Evolutionary conservation across 345 rosid species (phyloP), one percentile per base, ranked within the genome.

Genomic region (Carallia pectinifolia): DNA sequence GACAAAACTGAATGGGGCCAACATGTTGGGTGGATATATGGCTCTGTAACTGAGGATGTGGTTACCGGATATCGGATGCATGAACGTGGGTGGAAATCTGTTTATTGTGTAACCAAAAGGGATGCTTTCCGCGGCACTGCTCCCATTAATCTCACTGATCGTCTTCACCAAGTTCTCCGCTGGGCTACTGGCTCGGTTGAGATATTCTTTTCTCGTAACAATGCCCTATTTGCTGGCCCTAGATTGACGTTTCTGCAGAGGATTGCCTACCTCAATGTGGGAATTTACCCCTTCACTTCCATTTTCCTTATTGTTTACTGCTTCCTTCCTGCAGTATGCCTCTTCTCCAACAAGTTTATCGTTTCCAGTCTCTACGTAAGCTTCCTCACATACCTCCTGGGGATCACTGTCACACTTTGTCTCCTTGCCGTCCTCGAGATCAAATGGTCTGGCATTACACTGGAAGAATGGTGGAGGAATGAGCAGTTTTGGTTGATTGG

Each of bases 391-490:
- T 88, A 87, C 84, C 88, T 92, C 65, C 71, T 90, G 60, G 48
- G 64, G 5, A 86, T 92, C 78, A 85, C 92, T 3, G 6, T 87
- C 47, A 83, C 92, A 53, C 84, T 92, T 0, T 86, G 90, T 63
- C 75, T 80, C 2, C 81, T 92, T 5, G 92, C 94, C 0, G 76
- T 90, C 50, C 92, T 92, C 9, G 96, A 92, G 79, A 82, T 90
- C 65, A 92, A 87, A 50, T 92, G 96, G 96, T 86, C 93, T 7
- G 92, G 95, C 1, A 81, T 92, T 48, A 69, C 69, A 23, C 74
- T 92, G 6, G 95, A 92, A 65, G 92, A 90, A 55, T 92, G 98
- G 98, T 92, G 98, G 94, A 85, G 98, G 66, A 90, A 92, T 34
- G 98, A 92, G 77, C 98, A 92, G 67, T 92, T 88, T 64, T 92